Conservation (phyloP, 306 rosid genomes). For the Rosa rugosa region DNA sequence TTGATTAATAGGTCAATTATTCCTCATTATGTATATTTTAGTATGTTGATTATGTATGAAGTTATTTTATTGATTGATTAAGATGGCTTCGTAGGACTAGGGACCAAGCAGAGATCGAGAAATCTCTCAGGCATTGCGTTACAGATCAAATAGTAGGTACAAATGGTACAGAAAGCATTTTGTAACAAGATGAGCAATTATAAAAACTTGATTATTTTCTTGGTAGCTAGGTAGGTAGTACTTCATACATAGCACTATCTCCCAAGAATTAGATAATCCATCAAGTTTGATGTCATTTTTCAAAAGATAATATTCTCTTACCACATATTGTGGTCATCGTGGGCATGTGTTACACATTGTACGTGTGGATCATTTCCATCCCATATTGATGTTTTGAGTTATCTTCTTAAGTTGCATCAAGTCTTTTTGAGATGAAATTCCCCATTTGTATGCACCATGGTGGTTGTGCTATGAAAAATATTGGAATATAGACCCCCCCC, state of each 20-base stretch:
- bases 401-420: neutral
- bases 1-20: neutral
- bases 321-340: neutral
- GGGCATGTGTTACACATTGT: neutral
- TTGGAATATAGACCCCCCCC: neutral
- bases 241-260: neutral
- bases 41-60: neutral
- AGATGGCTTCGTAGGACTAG: neutral
- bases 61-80: constrained; percentile 3
- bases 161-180: neutral
- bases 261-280: neutral
- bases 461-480: too few species aligned
- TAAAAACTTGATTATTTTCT: neutral
- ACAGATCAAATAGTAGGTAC: constrained; percentile 2
- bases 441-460: neutral
- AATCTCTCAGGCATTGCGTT: neutral
- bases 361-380: neutral
- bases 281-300: neutral
- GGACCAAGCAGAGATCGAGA: neutral
- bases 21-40: neutral
- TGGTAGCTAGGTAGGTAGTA: neutral
- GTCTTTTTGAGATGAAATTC: neutral
- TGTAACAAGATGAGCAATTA: constrained; percentile 1
- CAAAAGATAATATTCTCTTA: neutral
- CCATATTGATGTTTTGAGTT: neutral